Base-by-base conservation (phyloP, 2,329 filamentous ascomycete genomes). In the Colletotrichum caudatum region DNA sequence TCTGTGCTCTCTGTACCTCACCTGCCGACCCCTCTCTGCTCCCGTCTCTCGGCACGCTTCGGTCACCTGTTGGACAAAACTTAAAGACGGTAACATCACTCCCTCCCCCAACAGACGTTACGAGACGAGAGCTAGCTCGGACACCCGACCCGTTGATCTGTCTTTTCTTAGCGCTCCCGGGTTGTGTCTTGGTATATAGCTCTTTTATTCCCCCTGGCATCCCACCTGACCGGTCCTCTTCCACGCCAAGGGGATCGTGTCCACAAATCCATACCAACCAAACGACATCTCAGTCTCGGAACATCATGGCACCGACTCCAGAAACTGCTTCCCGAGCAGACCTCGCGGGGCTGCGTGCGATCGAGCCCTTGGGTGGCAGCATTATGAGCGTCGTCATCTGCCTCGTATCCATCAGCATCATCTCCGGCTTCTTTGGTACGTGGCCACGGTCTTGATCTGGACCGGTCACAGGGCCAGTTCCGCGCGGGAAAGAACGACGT, bases 391-490 rank as follows among this genome's bases (percentile, higher is more conserved):
- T 83, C 9, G 72, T 81, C 39, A 74, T 82, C 26, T 78, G 79
- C 7, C 75, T 84, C 5, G 72, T 77, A 6, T 79, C 81, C 12
- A 75, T 77, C 41, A 80, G 79, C 6, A 77, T 80, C 23, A 73
- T 84, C 26, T 79, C 81, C 8, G 71, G 76, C 53, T 83, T 82
- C 63, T 71, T 83, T 50, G 80, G 81, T 83, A 69, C 57, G 81
- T 75, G 20, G 41, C 37, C 48, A 23, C 54, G 35, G 14, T 29
- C 35, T 26, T 9, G 54, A 23, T 26, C 57, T 50, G 50, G 54
- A 18, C 12, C 41, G 41, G 11, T 18, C n/a, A 51, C 29, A 37
- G 37, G 54, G 20, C 59, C 20, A 1, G 18, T 6, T 35, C 23
- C 12, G 29, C 18, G 20, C 14, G 11, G 20, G 56, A 2, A 46